A percentile compares a stretch with the other conserved stretches of the same genome.
Evolutionary conservation across 2,329 filamentous ascomycete species (phyloP).

Genomic region (Seiridium unicorne): DNA sequence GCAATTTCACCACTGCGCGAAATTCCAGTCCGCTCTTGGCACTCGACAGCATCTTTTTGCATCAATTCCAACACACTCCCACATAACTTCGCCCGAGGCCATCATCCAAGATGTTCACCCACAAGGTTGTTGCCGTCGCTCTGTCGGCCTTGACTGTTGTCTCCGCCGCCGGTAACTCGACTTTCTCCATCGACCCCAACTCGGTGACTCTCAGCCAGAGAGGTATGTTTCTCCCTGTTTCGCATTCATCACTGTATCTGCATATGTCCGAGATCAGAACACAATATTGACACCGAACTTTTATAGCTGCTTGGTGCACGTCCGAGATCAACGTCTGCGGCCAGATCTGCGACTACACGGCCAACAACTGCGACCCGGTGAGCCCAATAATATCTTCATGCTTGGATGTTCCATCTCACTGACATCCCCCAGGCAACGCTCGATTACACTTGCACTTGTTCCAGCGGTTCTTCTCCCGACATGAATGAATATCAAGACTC

Average conservation of each 20-base stretch:
- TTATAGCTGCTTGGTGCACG: neutral
- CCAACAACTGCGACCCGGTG: neutral
- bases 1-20: neutral
- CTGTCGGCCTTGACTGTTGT: slow-evolving; percentile 42
- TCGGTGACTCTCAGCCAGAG: slow-evolving; percentile 29
- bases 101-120: slow-evolving; percentile 21
- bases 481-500: slow-evolving; percentile 1
- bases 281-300: neutral
- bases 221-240: slow-evolving; percentile 33
- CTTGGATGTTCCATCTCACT: neutral
- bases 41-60: neutral
- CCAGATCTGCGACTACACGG: neutral
- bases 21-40: neutral
- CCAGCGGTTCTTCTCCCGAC: neutral
- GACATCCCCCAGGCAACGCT: neutral
- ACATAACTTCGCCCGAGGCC: slow-evolving; percentile 6
- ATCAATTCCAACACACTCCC: neutral
- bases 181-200: slow-evolving; percentile 42
- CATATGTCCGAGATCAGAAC: neutral
- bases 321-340: slow-evolving; percentile 4
- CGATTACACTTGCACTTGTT: neutral
- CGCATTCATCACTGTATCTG: neutral
- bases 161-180: slow-evolving; percentile 41
- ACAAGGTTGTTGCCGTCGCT: slow-evolving; percentile 36
- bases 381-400: neutral